Evolutionary conservation across 805 yeast species (phyloP), one percentile per base, ranked within the genome.

Genomic region (Lipomyces kockii): DNA sequence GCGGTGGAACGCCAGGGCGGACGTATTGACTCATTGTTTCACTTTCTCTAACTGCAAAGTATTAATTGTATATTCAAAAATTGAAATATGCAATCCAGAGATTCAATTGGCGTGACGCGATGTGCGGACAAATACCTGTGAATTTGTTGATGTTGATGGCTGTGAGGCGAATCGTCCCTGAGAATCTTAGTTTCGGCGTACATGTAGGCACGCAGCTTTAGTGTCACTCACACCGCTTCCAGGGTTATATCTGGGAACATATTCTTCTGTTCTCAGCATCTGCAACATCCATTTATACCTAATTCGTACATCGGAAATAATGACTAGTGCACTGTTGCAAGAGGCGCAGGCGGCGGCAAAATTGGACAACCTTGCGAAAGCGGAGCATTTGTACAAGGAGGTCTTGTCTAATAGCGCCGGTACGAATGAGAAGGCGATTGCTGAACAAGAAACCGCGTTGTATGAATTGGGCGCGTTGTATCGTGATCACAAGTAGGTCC

Each of bases 401-500:
- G 79, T 90, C 29, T 80, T 91, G 64, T 71, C 75, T 6, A 61
- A 63, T 52, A 75, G 72, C 39, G 70, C 76, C 5, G 75, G 73
- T 20, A 57, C 63, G 27, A 76, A 78, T 56, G 88, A 84, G 64
- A 77, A 79, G 70, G 70, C 79, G 11, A 80, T 83, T 61, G 87
- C 85, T 68, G 81, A 81, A 61, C 87, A 87, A 78, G 97, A 92
- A 76, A 72, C 82, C 11, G 88, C 95, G 43, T 87, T 94, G 58
- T 76, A 86, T 60, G 95, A 89, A 74, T 83, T 94, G 73, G 97
- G 97, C 46, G 82, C 84, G 66, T 76, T 92, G 39, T 93, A 90
- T 78, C 85, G 86, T 66, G 77, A 77, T 1, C 79, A 81, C 43
- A 75, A 69, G 74, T 64, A 46, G 2, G 73, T 58, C 11, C 20